Conservation (phyloP, 2,329 filamentous ascomycete genomes). For the Graphilbum ipis-grandicollis region DNA sequence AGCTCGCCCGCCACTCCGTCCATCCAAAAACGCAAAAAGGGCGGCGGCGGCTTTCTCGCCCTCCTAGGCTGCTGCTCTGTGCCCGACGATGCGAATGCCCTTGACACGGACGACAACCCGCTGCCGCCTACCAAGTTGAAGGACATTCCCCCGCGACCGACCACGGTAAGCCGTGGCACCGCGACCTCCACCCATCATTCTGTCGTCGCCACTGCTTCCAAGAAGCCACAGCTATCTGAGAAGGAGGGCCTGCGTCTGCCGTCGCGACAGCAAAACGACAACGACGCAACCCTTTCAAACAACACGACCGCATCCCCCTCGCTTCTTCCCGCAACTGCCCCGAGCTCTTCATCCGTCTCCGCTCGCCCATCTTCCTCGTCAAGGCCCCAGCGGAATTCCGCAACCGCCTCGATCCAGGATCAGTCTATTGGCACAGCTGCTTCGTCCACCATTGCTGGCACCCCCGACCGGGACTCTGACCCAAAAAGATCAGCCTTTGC, state of each 20-base stretch:
- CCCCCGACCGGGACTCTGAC: conserved; percentile 22
- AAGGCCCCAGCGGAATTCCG: conserved; percentile 27
- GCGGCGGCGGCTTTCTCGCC: conserved; percentile 31
- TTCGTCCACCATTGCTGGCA: conserved; percentile 6
- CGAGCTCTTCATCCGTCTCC: too few relatives aligned
- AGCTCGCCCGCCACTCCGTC: conserved; percentile 30
- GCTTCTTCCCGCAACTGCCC: too few relatives aligned
- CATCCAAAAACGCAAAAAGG: conserved; percentile 31
- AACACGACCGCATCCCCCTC: too few relatives aligned
- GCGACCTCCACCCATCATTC: conserved; percentile 25
- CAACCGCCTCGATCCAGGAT: conserved; percentile 25
- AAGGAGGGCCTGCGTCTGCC: conserved; percentile 24
- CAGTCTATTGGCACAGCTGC: conserved; percentile 15
- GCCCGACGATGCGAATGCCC: conserved; percentile 38
- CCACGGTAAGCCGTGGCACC: conserved; percentile 35
- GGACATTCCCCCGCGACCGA: conserved; percentile 34
- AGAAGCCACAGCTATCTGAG: conserved; percentile 26
- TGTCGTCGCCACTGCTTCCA: conserved; percentile 16
- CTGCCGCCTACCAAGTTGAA: conserved; percentile 37
- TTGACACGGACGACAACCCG: conserved; percentile 35
- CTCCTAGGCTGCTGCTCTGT: conserved; percentile 52
- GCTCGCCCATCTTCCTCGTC: conserved; percentile 13
- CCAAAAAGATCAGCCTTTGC: conserved; percentile 22
- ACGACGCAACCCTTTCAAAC: too few relatives aligned
- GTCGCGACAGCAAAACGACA: neutral